phyloP scores from a whole-genome alignment of 306 rosid genomes.

The Prunus salicina region DNA sequence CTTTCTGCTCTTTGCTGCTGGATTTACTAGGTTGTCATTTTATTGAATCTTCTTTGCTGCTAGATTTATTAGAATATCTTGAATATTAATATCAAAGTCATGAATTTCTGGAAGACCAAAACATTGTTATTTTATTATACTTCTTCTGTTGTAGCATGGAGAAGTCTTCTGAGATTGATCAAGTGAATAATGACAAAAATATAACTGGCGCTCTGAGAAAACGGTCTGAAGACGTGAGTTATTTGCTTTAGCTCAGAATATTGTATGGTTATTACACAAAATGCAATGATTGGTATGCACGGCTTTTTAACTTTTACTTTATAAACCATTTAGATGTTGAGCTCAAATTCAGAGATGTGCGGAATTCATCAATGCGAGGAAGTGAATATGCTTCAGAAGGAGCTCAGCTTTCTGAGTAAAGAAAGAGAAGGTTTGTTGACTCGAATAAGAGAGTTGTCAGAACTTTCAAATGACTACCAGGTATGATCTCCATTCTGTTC shows the following conservation, averaged over 20 bases:
- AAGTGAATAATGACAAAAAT: conserved; percentile 19
- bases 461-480: conserved; percentile 38
- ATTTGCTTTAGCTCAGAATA: conserved; percentile 4
- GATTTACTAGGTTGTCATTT: background rate
- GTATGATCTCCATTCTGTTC: conserved; percentile 29
- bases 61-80: background rate
- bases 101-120: background rate
- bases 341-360: conserved; percentile 13
- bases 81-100: background rate
- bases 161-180: conserved; percentile 33
- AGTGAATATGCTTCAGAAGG: conserved; percentile 25
- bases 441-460: conserved; percentile 30
- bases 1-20: no score
- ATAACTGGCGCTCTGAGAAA: conserved; percentile 20
- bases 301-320: background rate
- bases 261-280: conserved; percentile 1
- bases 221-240: conserved; percentile 48
- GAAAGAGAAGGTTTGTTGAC: conserved; percentile 32
- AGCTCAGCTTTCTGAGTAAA: conserved; percentile 17
- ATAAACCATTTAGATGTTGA: conserved; percentile 22
- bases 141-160: conserved; percentile 37
- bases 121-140: background rate
- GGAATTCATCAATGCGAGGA: conserved; percentile 17
- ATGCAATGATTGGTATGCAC: background rate
- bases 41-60: background rate